A percentile compares a stretch with the other conserved stretches of the same genome.
Conservation (phyloP, 768 basidiomycete species). For the Cystobasidiopsis lactophilus region DNA sequence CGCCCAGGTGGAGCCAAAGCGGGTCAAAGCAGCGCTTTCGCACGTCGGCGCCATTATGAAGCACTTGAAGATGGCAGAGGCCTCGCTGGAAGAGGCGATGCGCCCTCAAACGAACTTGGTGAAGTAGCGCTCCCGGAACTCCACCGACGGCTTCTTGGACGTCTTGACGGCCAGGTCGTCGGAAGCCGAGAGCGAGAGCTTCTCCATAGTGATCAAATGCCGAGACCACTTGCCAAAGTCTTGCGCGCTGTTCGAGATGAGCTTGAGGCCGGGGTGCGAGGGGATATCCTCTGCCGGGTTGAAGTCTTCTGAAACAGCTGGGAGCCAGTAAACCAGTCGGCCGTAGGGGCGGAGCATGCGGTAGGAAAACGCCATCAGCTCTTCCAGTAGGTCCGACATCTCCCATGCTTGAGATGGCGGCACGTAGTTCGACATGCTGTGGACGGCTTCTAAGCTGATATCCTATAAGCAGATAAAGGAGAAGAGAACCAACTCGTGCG, state of each 20-base stretch:
- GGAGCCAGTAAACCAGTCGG: slow-evolving; percentile 35
- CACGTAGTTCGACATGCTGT: slow-evolving; percentile 35
- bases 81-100: no score
- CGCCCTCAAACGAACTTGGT: slow-evolving; percentile 21
- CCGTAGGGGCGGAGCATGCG: slow-evolving; percentile 68
- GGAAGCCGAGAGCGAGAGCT: slow-evolving; percentile 24
- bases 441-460: no score
- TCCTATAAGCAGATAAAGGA: neutral
- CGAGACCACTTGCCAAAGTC: slow-evolving; percentile 90
- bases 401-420: slow-evolving; percentile 87
- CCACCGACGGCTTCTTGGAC: slow-evolving; percentile 43
- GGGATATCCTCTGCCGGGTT: slow-evolving; percentile 67
- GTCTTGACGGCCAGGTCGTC: slow-evolving; percentile 1
- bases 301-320: slow-evolving; percentile 61
- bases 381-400: slow-evolving; percentile 53
- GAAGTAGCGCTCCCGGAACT: slow-evolving; percentile 75
- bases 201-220: slow-evolving; percentile 79
- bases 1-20: no score
- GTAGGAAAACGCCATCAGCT: slow-evolving; percentile 59
- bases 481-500: slow-evolving; percentile 25
- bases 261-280: slow-evolving; percentile 58
- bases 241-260: slow-evolving; percentile 73
- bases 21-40: no score
- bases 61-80: no score
- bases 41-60: no score